Conservation (phyloP, 495 filamentous ascomycete species). For the Aspergillus ellipticus region DNA sequence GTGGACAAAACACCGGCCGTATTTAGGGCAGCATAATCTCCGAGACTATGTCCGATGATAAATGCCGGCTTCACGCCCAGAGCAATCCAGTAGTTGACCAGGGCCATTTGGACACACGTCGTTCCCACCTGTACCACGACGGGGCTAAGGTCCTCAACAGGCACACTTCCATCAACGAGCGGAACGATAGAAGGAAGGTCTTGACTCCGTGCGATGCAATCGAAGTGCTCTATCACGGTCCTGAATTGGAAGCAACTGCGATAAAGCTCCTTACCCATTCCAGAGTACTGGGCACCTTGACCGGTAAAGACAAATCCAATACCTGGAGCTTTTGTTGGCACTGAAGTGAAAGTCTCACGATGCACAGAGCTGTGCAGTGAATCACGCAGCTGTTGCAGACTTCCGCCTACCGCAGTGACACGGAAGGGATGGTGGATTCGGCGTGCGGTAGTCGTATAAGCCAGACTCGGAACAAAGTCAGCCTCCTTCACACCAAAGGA, state of each 20-base stretch:
- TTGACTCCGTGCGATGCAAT: conserved; percentile 63
- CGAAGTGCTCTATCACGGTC: conserved; percentile 63
- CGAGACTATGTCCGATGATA: conserved; percentile 74
- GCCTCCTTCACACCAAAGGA: conserved; percentile 36
- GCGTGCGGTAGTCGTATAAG: conserved; percentile 81
- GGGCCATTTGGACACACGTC: conserved; percentile 78
- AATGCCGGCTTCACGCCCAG: conserved; percentile 73
- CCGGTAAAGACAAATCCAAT: conserved; percentile 54
- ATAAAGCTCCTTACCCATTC: conserved; percentile 72
- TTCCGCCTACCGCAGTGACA: conserved; percentile 53
- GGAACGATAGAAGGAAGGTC: conserved; percentile 64
- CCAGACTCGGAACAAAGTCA: conserved; percentile 40
- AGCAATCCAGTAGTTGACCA: conserved; percentile 74
- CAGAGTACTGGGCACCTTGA: conserved; percentile 55
- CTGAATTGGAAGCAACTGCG: conserved; percentile 64
- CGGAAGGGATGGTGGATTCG: conserved; percentile 80
- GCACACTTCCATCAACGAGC: conserved; percentile 52
- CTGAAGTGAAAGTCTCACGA: conserved; percentile 35
- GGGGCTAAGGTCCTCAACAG: conserved; percentile 58
- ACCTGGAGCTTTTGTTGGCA: conserved; percentile 41
- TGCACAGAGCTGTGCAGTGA: conserved; percentile 19
- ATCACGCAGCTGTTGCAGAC: conserved; percentile 27
- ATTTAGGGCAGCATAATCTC: conserved; percentile 79
- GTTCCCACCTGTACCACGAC: conserved; percentile 75
- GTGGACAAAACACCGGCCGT: conserved; percentile 72